Base-by-base conservation (phyloP, 2,329 filamentous ascomycete genomes). In the Claviceps sp. region DNA sequence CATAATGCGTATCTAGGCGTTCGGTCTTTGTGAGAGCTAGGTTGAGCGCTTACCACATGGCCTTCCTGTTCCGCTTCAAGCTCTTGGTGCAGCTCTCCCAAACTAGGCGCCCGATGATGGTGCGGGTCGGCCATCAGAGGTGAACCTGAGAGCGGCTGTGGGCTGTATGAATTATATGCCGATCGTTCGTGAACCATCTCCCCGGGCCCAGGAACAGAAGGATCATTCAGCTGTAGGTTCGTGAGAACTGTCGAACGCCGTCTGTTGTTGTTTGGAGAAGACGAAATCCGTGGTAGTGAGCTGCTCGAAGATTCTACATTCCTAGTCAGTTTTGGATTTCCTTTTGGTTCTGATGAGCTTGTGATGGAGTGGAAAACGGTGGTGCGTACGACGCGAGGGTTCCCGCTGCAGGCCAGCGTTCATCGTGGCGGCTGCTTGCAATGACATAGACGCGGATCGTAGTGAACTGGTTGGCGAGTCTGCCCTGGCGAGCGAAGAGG, bases 31-130 rank as follows among this genome's bases (percentile, higher is more conserved):
- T 11, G 9, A 11, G 43, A 43, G 37, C 18, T 49, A n/a, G 26
- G 16, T 13, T 43, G 34, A 40, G 6, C 20, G 67, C 78, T 49
- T 70, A 84, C 81, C 56, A 89, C 85, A 67, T 89, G 85, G 24
- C 81, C 83, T 62, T 89, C 85, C 63, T 89, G 85, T 67, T 89
- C 85, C 50, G 82, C 84, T 65, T 89, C 85, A 1, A 89, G 73
- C 66, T 89, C 84, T 63, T 89, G 85, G 59, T 89, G 85, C 43
- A 89, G 77, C 65, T 89, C 85, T 18, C 85, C 85, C 55, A 89
- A 66, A 62, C 85, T 89, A 2, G 84, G 84, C 0, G 82, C 70
- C 48, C 85, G 75, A 57, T 80, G 77, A 61, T 86, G 84, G 58
- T 80, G 76, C 16, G 81, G 77, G 58, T 82, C 79, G 37, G 63